Evolutionary conservation across 352 stramenopile species (phyloP).

Genomic region (Phytophthora pluvialis): DNA sequence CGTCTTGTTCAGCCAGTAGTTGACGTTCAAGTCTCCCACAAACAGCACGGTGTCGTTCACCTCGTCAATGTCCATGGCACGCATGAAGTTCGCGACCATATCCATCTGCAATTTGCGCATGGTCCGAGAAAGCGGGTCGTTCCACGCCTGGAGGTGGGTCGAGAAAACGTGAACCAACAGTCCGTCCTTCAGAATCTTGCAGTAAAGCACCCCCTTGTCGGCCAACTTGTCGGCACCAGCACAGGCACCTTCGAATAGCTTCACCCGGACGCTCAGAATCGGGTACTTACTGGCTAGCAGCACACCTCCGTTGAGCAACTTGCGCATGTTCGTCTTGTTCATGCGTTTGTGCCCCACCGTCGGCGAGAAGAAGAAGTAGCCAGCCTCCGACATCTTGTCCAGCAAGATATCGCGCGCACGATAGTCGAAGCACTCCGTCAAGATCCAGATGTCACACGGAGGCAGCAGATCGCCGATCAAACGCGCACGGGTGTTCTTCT

Average conservation of each 20-base stretch:
- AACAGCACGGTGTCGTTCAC: constrained; percentile 67
- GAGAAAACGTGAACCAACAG: constrained; percentile 77
- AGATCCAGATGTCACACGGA: constrained; percentile 73
- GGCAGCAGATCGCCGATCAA: constrained; percentile 74
- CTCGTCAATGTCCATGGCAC: constrained; percentile 61
- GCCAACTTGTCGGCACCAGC: constrained; percentile 69
- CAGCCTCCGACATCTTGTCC: constrained; percentile 61
- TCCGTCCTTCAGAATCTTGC: constrained; percentile 81
- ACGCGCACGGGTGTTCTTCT: constrained; percentile 80
- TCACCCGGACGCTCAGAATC: constrained; percentile 74
- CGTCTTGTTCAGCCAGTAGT: constrained; percentile 78
- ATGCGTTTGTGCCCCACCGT: constrained; percentile 74
- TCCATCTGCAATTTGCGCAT: constrained; percentile 76
- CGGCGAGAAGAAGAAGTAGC: constrained; percentile 78
- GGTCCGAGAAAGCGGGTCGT: constrained; percentile 57
- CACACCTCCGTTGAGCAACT: constrained; percentile 77
- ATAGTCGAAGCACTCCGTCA: constrained; percentile 85
- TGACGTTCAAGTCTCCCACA: constrained; percentile 77
- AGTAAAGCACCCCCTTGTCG: constrained; percentile 83
- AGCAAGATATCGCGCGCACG: constrained; percentile 67
- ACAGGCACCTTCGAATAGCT: constrained; percentile 73
- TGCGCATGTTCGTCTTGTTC: constrained; percentile 70
- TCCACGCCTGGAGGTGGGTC: constrained; percentile 82
- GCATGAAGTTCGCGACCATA: constrained; percentile 64
- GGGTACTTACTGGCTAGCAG: constrained; percentile 75